Conservation (phyloP, 805 yeast genomes). For the Saturnispora hagleri region DNA sequence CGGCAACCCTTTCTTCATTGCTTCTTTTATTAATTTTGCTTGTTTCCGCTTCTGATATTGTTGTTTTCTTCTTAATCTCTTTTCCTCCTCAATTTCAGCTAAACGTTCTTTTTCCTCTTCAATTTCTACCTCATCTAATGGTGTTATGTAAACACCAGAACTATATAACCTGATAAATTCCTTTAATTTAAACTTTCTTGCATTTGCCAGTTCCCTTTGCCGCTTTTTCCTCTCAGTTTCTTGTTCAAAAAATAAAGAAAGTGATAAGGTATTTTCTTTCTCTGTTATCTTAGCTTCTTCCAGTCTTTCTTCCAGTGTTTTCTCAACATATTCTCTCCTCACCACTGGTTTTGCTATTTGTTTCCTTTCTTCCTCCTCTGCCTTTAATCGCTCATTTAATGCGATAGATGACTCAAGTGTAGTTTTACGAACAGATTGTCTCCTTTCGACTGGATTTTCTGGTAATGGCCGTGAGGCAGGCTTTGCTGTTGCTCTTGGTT, state of each 20-base stretch:
- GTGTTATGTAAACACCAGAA: slow-evolving; percentile 43
- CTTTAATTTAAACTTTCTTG: slow-evolving; percentile 50
- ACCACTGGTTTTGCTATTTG: slow-evolving; percentile 19
- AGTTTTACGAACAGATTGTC: slow-evolving; percentile 69
- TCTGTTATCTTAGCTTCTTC: slow-evolving; percentile 88
- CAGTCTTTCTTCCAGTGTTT: slow-evolving; percentile 63
- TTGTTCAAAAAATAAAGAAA: slow-evolving; percentile 73
- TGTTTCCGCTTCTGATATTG: slow-evolving; percentile 13
- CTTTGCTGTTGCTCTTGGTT: slow-evolving; percentile 4
- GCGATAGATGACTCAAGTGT: slow-evolving; percentile 71
- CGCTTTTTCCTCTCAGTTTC: slow-evolving; percentile 72
- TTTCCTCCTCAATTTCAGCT: slow-evolving; percentile 29
- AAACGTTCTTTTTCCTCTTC: slow-evolving; percentile 26
- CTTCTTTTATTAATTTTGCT: slow-evolving; percentile 8
- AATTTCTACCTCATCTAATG: slow-evolving; percentile 52
- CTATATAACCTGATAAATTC: slow-evolving; percentile 49
- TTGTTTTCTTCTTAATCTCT: slow-evolving; percentile 29
- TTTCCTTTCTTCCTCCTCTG: slow-evolving; percentile 56
- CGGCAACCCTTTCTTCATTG: slow-evolving; percentile 7
- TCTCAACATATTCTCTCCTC: slow-evolving; percentile 31
- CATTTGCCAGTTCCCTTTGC: slow-evolving; percentile 63
- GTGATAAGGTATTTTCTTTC: slow-evolving; percentile 57
- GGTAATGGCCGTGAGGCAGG: background rate
- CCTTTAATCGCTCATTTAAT: slow-evolving; percentile 62
- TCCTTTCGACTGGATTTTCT: slow-evolving; percentile 31